A percentile compares a stretch with the other conserved stretches of the same genome.
Conservation (phyloP, 495 filamentous ascomycete genomes). For the Lentithecium fluviatile region DNA sequence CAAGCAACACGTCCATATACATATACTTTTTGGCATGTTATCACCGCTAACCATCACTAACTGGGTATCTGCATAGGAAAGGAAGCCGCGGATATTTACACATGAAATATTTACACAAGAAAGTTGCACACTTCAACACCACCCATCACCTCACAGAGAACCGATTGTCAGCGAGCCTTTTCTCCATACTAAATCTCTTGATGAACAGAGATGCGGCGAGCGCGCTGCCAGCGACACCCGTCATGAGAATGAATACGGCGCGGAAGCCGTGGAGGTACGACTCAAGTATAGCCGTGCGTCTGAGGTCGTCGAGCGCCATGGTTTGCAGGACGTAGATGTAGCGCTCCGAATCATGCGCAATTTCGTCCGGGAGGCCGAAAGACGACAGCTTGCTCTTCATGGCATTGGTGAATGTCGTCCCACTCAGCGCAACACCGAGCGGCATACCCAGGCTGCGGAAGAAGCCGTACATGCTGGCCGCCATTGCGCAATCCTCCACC, state of each 20-base stretch:
- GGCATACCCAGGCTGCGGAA: conserved; percentile 18
- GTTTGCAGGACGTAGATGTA: conserved; percentile 6
- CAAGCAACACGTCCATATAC: no score
- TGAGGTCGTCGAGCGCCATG: conserved; percentile 1
- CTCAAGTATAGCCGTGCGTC: conserved; percentile 1
- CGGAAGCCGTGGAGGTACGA: conserved; percentile 15
- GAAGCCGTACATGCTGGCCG: conserved; percentile 22
- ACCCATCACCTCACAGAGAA: no score
- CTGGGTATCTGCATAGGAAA: no score
- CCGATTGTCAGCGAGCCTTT: background rate
- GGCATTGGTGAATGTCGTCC: background rate
- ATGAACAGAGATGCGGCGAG: conserved; percentile 5
- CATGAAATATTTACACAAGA: no score
- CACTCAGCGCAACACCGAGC: conserved; percentile 2
- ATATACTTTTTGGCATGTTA: no score
- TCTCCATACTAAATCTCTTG: conserved; percentile 17
- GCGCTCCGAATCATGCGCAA: conserved; percentile 17
- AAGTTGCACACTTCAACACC: no score
- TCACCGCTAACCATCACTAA: no score
- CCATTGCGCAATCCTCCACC: conserved; percentile 19
- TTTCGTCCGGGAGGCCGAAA: background rate
- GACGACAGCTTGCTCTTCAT: no score
- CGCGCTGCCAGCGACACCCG: background rate
- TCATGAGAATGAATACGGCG: conserved; percentile 7
- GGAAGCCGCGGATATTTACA: no score